These are phyloP conservation scores for Dendrobium catenatum DNA, from an alignment of 106 monocot species.

Conservation along the genomic window DNA sequence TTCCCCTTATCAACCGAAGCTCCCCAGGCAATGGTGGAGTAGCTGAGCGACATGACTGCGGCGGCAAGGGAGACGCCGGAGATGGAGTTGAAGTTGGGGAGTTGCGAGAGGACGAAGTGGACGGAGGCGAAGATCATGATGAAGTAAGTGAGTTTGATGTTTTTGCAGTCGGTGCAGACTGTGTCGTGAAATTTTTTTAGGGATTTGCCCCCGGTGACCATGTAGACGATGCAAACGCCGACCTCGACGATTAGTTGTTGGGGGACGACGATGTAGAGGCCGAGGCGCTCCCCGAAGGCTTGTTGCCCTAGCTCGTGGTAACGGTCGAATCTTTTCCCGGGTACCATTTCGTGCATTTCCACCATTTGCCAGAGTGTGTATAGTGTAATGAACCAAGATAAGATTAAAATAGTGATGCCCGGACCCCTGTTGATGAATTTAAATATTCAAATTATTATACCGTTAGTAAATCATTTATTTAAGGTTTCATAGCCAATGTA, in stretches of 20 bases:
- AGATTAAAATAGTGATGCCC: slow-evolving; percentile 15
- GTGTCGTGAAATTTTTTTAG: slow-evolving; percentile 39
- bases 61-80: slow-evolving; percentile 46
- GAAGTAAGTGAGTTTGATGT: slow-evolving; percentile 24
- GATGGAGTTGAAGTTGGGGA: slow-evolving; percentile 49
- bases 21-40: slow-evolving; percentile 63
- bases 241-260: slow-evolving; percentile 38
- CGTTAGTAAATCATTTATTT: too few relatives aligned
- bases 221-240: slow-evolving; percentile 38
- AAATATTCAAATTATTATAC: too few relatives aligned
- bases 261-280: slow-evolving; percentile 41
- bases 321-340: slow-evolving; percentile 45
- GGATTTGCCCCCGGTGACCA: slow-evolving; percentile 53
- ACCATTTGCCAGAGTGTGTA: slow-evolving; percentile 60
- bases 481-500: too few relatives aligned
- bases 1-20: slow-evolving; percentile 41
- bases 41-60: slow-evolving; percentile 59
- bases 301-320: slow-evolving; percentile 50
- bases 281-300: slow-evolving; percentile 42
- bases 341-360: slow-evolving; percentile 57
- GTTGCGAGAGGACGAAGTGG: slow-evolving; percentile 31
- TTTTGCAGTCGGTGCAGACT: slow-evolving; percentile 15
- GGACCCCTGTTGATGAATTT: slow-evolving; percentile 27
- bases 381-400: slow-evolving; percentile 43
- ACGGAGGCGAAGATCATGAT: slow-evolving; percentile 39